Percentiles rank a stretch among this genome's conserved stretches.
Conservation (phyloP, 345 rosid genomes). For the Bruguiera gymnorhiza region DNA sequence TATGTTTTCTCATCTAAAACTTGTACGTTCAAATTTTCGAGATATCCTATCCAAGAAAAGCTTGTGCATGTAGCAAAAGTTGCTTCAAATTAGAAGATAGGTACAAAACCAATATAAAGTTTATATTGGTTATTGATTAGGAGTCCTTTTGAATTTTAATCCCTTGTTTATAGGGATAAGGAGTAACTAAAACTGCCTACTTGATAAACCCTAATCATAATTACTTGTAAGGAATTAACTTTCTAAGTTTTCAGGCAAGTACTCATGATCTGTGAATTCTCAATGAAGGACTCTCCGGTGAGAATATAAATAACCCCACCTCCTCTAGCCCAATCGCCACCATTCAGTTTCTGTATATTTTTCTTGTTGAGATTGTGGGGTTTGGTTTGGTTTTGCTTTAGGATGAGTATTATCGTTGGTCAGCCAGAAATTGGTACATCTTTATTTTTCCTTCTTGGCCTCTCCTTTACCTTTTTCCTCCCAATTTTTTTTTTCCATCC, state of each 20-base stretch:
- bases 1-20: too few relatives aligned
- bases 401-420: slow-evolving; percentile 49
- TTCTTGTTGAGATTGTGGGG: not conserved
- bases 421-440: slow-evolving; percentile 43
- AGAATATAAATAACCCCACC: slow-evolving; percentile 41
- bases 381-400: slow-evolving; percentile 9
- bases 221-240: not conserved
- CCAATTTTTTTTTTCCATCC: not conserved
- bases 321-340: not conserved
- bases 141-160: too few relatives aligned
- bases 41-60: too few relatives aligned
- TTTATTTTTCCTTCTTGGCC: not conserved
- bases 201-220: too few relatives aligned
- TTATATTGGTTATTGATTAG: too few relatives aligned
- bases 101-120: too few relatives aligned
- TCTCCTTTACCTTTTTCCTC: not conserved
- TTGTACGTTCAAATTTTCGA: too few relatives aligned
- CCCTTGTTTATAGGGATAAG: too few relatives aligned
- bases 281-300: slow-evolving; percentile 47
- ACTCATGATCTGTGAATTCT: slow-evolving; percentile 39
- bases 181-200: too few relatives aligned
- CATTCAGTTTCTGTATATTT: not conserved
- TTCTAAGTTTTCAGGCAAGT: slow-evolving; percentile 38
- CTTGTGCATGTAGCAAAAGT: too few relatives aligned
- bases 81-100: too few relatives aligned